Evolutionary conservation across 179 eudicot genomes (phyloP).

Genomic region (Beta corolliflora): DNA sequence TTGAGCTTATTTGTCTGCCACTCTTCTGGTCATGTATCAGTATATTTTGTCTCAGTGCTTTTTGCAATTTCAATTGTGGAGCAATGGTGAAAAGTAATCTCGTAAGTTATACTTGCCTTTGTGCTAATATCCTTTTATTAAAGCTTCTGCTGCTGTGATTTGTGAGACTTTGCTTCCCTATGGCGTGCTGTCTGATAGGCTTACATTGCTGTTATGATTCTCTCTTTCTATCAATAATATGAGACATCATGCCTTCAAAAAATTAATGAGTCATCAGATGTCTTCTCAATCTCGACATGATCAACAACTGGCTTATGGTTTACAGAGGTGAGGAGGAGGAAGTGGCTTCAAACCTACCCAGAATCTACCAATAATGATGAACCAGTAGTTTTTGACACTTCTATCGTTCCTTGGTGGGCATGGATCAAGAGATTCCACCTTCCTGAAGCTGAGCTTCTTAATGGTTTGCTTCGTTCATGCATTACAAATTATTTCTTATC

Average conservation of each 20-base stretch:
- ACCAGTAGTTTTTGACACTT: slow-evolving; percentile 67
- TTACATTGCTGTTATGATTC: background rate
- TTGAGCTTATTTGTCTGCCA: background rate
- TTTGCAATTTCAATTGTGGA: background rate
- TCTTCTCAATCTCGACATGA: slow-evolving; percentile 1
- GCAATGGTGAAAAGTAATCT: background rate
- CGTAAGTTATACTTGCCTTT: background rate
- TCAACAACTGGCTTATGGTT: slow-evolving; percentile 11
- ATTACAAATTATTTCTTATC: background rate
- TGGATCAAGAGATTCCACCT: slow-evolving; percentile 87
- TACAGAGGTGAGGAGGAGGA: slow-evolving; percentile 77
- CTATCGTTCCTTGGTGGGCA: slow-evolving; percentile 91
- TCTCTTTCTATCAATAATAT: background rate
- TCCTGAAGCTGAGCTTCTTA: slow-evolving; percentile 85
- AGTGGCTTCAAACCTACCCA: slow-evolving; percentile 70
- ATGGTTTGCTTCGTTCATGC: slow-evolving; percentile 45
- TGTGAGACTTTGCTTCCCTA: background rate
- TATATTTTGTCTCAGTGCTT: background rate
- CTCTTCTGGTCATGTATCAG: background rate
- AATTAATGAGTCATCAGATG: background rate
- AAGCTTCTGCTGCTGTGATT: background rate
- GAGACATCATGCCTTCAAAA: too few species aligned
- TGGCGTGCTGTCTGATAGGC: background rate
- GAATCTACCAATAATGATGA: slow-evolving; percentile 63
- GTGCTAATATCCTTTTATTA: background rate